Conservation (phyloP, 192 early-diverging fungal genomes). For the Coemansia sp. region DNA sequence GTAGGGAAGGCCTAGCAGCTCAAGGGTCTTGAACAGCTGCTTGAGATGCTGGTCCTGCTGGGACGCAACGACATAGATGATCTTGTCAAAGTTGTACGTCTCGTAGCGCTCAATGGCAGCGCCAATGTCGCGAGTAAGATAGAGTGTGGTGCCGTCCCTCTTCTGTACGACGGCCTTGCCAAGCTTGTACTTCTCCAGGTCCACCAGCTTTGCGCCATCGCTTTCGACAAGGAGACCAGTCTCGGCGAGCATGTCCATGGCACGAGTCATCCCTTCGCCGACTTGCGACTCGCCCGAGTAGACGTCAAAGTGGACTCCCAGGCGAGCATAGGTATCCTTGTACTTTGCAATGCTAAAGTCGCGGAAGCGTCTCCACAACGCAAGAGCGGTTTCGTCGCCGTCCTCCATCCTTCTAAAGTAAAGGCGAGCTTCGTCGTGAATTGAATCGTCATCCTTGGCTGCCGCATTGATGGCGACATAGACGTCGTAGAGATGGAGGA, state of each 20-base stretch:
- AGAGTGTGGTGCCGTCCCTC: constrained; percentile 88
- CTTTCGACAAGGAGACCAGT: constrained; percentile 63
- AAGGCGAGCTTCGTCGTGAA: constrained; percentile 81
- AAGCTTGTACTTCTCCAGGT: constrained; percentile 80
- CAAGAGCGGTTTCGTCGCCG: constrained; percentile 74
- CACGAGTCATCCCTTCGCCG: constrained; percentile 62
- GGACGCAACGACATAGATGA: constrained; percentile 87
- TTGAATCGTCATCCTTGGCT: constrained; percentile 57
- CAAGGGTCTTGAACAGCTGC: constrained; percentile 91
- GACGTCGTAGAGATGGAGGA: constrained; percentile 87
- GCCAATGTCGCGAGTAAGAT: constrained; percentile 95
- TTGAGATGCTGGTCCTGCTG: constrained; percentile 89
- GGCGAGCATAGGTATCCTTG: constrained; percentile 82
- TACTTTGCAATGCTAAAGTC: constrained; percentile 88
- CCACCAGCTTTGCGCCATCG: constrained; percentile 82
- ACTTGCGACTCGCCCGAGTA: constrained; percentile 96
- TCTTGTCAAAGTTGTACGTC: constrained; percentile 83
- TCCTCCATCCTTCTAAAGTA: constrained; percentile 96
- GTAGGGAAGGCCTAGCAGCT: constrained; percentile 78
- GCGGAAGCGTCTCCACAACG: constrained; percentile 84
- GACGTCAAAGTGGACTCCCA: constrained; percentile 89
- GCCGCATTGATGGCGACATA: constrained; percentile 85
- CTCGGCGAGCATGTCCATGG: constrained; percentile 67
- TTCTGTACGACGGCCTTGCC: constrained; percentile 80
- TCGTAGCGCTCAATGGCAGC: constrained; percentile 88